phyloP scores from a whole-genome alignment of 805 yeast genomes.

The Yarrowia hollandica region DNA sequence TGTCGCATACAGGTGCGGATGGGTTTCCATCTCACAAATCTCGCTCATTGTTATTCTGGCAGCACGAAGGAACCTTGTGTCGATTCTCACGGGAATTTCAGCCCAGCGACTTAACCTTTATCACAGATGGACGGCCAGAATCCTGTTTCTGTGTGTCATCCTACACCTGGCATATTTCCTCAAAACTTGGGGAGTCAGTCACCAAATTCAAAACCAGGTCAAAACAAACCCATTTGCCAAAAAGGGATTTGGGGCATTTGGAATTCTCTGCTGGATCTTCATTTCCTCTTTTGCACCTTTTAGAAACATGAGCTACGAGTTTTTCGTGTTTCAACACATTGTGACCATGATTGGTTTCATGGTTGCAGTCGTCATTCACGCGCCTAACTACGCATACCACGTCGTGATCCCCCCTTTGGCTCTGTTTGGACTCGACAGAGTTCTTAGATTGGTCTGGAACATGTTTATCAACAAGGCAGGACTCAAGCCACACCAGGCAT shows the following conservation, averaged over 20 bases:
- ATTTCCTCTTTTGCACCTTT: constrained; percentile 31
- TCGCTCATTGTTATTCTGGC: constrained; percentile 37
- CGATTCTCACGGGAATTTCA: constrained; percentile 34
- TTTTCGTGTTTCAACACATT: constrained; percentile 36
- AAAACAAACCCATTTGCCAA: constrained; percentile 32
- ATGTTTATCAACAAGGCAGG: constrained; percentile 30
- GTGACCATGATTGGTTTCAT: constrained; percentile 35
- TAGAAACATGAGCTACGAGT: constrained; percentile 34
- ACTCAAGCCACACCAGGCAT: constrained; percentile 31
- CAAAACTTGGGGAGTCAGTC: constrained; percentile 32
- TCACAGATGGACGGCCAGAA: constrained; percentile 39
- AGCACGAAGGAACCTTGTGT: constrained; percentile 31
- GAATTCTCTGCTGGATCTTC: constrained; percentile 35
- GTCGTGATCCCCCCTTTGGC: constrained; percentile 36
- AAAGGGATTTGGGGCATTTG: constrained; percentile 36
- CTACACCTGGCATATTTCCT: constrained; percentile 36
- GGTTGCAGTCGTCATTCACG: constrained; percentile 33
- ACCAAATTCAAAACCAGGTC: constrained; percentile 31
- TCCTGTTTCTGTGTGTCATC: constrained; percentile 34
- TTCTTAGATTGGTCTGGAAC: constrained; percentile 31
- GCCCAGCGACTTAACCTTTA: constrained; percentile 35
- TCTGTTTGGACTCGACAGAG: constrained; percentile 34
- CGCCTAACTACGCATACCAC: constrained; percentile 35
- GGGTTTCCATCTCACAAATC: constrained; percentile 37
- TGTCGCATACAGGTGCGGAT: constrained; percentile 36